Percentiles rank a stretch among this genome's conserved stretches.
Evolutionary conservation across 2,329 filamentous ascomycete species (phyloP).

Genomic region (Tolypocladium capitatum): DNA sequence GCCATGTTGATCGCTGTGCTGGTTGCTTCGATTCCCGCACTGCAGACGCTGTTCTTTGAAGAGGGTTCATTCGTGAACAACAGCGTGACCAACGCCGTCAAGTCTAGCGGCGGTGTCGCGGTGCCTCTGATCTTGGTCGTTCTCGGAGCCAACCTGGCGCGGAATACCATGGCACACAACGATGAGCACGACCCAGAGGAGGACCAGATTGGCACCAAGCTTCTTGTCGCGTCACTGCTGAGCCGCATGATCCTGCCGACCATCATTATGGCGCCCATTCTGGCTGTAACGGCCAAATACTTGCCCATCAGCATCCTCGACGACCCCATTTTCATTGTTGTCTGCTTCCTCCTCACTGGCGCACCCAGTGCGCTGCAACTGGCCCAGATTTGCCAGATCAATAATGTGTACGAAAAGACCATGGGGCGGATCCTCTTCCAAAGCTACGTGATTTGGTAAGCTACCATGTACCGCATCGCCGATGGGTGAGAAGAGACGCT

Average conservation of each 20-base stretch:
- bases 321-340: conserved; percentile 95
- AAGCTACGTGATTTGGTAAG: conserved; percentile 74
- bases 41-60: conserved; percentile 79
- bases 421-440: conserved; percentile 92
- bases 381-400: conserved; percentile 97
- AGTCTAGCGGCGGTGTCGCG: conserved; percentile 77
- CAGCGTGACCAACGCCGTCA: conserved; percentile 78
- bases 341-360: conserved; percentile 90
- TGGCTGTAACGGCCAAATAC: conserved; percentile 80
- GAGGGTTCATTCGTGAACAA: conserved; percentile 84
- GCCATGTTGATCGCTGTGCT: conserved; percentile 88
- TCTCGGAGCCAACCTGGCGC: conserved; percentile 82
- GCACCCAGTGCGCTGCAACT: conserved; percentile 88
- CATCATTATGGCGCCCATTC: conserved; percentile 77
- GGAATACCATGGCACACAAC: conserved; percentile 67
- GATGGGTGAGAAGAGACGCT: conserved; percentile 6
- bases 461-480: conserved; percentile 7
- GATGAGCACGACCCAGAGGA: conserved; percentile 58
- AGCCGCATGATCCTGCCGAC: conserved; percentile 89
- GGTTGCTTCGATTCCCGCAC: conserved; percentile 70
- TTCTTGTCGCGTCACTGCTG: conserved; percentile 74
- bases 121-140: conserved; percentile 94
- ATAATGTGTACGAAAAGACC: conserved; percentile 85
- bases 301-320: conserved; percentile 87
- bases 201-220: conserved; percentile 51